Base-by-base conservation (phyloP, 1,284 basidiomycete species). In the Microbotryomycetes sp. region DNA sequence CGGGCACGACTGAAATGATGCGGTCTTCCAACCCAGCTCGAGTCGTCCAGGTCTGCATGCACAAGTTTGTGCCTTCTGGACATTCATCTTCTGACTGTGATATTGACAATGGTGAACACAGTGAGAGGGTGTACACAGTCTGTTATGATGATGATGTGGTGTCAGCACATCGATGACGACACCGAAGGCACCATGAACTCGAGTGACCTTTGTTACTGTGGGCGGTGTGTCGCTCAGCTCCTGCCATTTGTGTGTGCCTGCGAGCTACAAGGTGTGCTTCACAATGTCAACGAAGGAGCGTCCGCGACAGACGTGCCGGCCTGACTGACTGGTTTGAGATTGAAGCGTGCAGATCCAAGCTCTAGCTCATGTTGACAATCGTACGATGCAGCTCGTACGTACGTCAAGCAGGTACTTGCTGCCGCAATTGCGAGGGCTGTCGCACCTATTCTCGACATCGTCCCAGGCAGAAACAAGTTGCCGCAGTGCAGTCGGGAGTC, bases 41-140 rank as follows among this genome's bases (percentile, higher is more conserved):
- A 12, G 47, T 25, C 3, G 64, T 55, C 16, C 49, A 57, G 30
- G 58, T 54, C 26, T 32, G 45, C 49, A 58, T 52, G 56, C 67
- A 68, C n/a, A 66, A n/a, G n/a, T 60, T 55, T 2, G 67, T 64
- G 14, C 63, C 67, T 16, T 32, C 3, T 1, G 67, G 67, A 32
- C 67, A 68, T 30, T 45, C 56, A 30, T 66, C 65, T 6, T 57
- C 58, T 16, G 50, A 3, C 3, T 55, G 48, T 3, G 62, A 48
- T 6, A 42, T 29, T 19, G 67, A 58, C 3, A 67, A 52, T 4
- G 59, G 3, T 1, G 54, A 45, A 51, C 67, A 68, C 9, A 66
- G 31, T 6, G 67, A 68, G 26, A 68, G 45, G 5, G 55, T 16
- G 56, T 68, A 68, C 26, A 51, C 52, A 6, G 49, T 59, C 65